Base-by-base conservation (phyloP, 2,329 filamentous ascomycete genomes). In the Penicillium sp. region DNA sequence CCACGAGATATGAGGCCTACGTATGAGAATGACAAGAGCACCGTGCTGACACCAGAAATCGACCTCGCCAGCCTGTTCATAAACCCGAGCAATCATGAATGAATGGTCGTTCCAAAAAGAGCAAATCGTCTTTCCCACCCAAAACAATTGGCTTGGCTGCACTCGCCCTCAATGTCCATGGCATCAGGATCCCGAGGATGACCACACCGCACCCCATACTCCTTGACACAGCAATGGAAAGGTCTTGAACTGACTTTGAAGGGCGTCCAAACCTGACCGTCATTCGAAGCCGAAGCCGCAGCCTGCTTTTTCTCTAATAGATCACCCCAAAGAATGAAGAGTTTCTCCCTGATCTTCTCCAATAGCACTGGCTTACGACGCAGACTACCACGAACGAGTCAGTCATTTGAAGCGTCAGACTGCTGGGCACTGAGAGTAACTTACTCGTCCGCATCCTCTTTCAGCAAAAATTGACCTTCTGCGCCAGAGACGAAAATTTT, bases 321-420 rank as follows among this genome's bases (percentile, higher is more conserved):
- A 44, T 95, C 77, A 1, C 90, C 90, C 89, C 90, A 96, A 1
- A 95, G 70, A 23, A 78, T 67, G 57, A 82, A 90, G 38, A 95
- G 69, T 50, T 76, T 80, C 50, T 93, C 77, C 34, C 77, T 75
- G 3, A 95, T 65, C 5, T 60, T 45, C 2, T 52, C 57, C 1
- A 92, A 65, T 1, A 65, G 54, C 0, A 60, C 35, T 2, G 62
- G 51, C 30, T 83, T 66, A n/a, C 62, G 57, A 13, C 72, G 73
- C 22, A 95, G 71, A 59, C 79, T 79, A 29, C 17, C 18, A 17
- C 6, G 12, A 13, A 27, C n/a, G n/a, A n/a, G n/a, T n/a, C n/a
- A n/a, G n/a, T n/a, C n/a, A n/a, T n/a, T n/a, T n/a, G n/a, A n/a
- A n/a, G n/a, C n/a, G n/a, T n/a, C n/a, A n/a, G n/a, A n/a, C n/a